phyloP scores from a whole-genome alignment of 805 yeast species.

The Starmerella apicola region DNA sequence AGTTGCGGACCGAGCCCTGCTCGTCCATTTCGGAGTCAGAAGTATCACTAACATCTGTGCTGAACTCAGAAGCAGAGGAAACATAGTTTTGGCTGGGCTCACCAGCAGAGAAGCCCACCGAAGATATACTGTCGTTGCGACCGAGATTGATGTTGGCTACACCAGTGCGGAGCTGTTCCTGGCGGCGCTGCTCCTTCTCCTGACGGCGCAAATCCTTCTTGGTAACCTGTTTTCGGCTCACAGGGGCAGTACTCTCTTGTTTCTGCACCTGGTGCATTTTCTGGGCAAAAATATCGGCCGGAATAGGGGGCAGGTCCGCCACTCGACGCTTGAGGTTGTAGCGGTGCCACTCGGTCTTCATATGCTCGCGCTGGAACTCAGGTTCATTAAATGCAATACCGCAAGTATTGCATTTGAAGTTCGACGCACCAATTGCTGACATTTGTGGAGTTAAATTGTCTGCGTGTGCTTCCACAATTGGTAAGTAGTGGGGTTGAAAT shows the following conservation, averaged over 20 bases:
- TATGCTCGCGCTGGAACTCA: conserved; percentile 80
- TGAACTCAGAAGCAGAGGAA: conserved; percentile 6
- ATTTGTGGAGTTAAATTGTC: too few species aligned
- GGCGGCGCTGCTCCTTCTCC: conserved; percentile 21
- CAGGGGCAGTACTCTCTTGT: conserved; percentile 22
- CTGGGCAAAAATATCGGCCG: conserved; percentile 56
- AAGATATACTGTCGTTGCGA: conserved; percentile 3
- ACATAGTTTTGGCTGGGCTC: conserved; percentile 12
- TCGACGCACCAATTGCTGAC: conserved; percentile 3
- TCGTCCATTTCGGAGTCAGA: conserved; percentile 11
- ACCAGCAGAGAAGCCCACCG: conserved; percentile 15
- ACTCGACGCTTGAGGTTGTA: conserved; percentile 90
- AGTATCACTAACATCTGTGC: conserved; percentile 8
- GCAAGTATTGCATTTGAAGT: conserved; percentile 80
- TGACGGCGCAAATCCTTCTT: conserved; percentile 28
- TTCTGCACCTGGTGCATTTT: conserved; percentile 36
- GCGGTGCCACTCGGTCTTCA: conserved; percentile 98
- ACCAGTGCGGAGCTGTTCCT: conserved; percentile 4
- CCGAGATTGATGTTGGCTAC: conserved; percentile 4
- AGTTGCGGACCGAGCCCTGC: too few species aligned
- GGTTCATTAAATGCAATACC: conserved; percentile 65
- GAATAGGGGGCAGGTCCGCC: conserved; percentile 63
- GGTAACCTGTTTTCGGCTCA: conserved; percentile 25
- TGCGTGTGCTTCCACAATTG: too few species aligned
- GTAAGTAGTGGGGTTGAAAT: too few species aligned